These are phyloP conservation scores for Fragaria nilgerrensis DNA, from an alignment of 306 rosid genomes.

Conservation along the genomic window DNA sequence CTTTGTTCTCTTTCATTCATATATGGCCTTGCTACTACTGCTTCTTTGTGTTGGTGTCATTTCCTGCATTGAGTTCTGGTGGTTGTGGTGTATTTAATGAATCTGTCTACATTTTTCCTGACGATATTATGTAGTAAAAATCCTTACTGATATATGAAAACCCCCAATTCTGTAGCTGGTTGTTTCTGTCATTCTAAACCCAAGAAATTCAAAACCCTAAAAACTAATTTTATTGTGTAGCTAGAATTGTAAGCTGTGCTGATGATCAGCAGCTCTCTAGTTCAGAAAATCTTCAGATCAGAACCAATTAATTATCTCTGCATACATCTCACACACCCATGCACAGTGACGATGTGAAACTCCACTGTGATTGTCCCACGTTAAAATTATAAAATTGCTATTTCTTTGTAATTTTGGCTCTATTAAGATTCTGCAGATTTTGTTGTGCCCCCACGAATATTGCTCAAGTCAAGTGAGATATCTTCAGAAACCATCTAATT, in stretches of 20 bases:
- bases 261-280: too few species aligned
- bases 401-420: too few species aligned
- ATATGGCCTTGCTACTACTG: not conserved
- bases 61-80: not conserved
- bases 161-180: not conserved
- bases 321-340: too few species aligned
- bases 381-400: too few species aligned
- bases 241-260: not conserved
- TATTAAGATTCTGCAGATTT: too few species aligned
- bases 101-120: not conserved
- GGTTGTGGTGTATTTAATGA: not conserved
- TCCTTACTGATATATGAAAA: not conserved
- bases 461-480: constrained; percentile 44
- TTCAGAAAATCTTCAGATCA: too few species aligned
- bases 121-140: not conserved
- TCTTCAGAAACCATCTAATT: constrained; percentile 1
- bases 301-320: too few species aligned
- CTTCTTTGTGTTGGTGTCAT: not conserved
- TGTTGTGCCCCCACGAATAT: constrained; percentile 35
- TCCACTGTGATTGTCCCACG: too few species aligned
- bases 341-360: too few species aligned
- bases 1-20: not conserved
- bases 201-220: constrained; percentile 2
- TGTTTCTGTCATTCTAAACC: not conserved
- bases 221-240: not conserved